Conservation (phyloP, 2,329 filamentous ascomycete genomes). For the Fragosphaeria purpurea region DNA sequence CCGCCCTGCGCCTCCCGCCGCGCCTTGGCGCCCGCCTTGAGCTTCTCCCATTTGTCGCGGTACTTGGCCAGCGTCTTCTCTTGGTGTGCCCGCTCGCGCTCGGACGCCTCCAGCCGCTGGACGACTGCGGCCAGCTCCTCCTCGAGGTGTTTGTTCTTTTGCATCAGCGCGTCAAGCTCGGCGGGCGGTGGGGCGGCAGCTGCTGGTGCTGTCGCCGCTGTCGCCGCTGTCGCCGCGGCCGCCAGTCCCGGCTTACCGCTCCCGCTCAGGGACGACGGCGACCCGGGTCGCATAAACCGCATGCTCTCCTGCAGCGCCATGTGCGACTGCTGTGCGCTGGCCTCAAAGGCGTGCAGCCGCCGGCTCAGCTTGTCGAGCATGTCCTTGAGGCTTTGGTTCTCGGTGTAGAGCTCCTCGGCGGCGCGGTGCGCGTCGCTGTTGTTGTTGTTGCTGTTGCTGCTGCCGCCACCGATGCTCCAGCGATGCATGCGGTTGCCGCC, state of each 20-base stretch:
- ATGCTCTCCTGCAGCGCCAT: constrained; percentile 79
- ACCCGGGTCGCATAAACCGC: constrained; percentile 49
- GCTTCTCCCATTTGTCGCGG: constrained; percentile 49
- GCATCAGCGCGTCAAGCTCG: constrained; percentile 6
- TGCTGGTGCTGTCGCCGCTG: constrained; percentile 1
- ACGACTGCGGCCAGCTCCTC: constrained; percentile 49
- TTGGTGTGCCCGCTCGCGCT: constrained; percentile 50
- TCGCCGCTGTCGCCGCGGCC: constrained; percentile 6
- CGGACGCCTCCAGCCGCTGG: constrained; percentile 54
- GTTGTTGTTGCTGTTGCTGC: not conserved
- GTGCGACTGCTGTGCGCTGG: constrained; percentile 78
- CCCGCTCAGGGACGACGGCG: constrained; percentile 25
- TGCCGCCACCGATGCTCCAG: not conserved
- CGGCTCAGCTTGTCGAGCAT: constrained; percentile 79
- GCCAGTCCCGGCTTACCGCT: constrained; percentile 11
- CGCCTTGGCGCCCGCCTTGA: constrained; percentile 52
- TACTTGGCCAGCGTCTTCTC: constrained; percentile 48
- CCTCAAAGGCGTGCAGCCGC: constrained; percentile 86
- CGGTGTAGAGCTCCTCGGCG: constrained; percentile 76
- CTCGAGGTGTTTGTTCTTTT: constrained; percentile 49
- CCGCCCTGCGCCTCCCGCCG: constrained; percentile 33
- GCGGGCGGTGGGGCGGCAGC: not conserved
- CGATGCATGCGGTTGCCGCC: constrained; percentile 11
- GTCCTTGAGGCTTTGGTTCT: constrained; percentile 78
- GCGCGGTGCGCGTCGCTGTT: constrained; percentile 48